Conservation (phyloP, 768 basidiomycete genomes). For the Serendipita sp. region DNA sequence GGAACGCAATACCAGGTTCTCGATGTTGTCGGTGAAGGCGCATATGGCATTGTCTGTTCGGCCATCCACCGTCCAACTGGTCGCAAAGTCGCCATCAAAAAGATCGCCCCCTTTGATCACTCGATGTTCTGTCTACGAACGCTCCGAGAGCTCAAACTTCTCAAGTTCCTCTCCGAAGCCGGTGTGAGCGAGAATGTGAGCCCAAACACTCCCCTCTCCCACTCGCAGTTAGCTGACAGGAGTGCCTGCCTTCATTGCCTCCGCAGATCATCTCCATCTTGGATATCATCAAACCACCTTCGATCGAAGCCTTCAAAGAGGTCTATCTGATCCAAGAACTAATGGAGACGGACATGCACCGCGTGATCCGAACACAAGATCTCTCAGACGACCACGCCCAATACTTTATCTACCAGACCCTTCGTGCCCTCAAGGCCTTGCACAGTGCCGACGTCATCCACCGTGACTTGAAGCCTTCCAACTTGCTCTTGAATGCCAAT, state of each 20-base stretch:
- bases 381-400: slow-evolving; percentile 83
- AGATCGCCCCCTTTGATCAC: slow-evolving; percentile 89
- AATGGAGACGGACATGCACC: slow-evolving; percentile 95
- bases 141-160: slow-evolving; percentile 81
- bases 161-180: slow-evolving; percentile 74
- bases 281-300: slow-evolving; percentile 72
- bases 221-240: slow-evolving; percentile 6
- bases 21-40: slow-evolving; percentile 80
- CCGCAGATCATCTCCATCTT: slow-evolving; percentile 73
- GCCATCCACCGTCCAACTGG: slow-evolving; percentile 76
- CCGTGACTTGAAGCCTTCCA: slow-evolving; percentile 87
- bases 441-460: slow-evolving; percentile 96
- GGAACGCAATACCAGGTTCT: slow-evolving; percentile 62
- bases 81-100: slow-evolving; percentile 93
- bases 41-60: slow-evolving; percentile 91
- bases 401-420: slow-evolving; percentile 80
- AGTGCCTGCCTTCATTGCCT: slow-evolving; percentile 9
- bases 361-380: slow-evolving; percentile 89
- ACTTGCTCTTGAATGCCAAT: slow-evolving; percentile 75
- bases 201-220: slow-evolving; percentile 14
- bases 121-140: slow-evolving; percentile 84
- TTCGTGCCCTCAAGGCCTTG: slow-evolving; percentile 87
- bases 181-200: slow-evolving; percentile 78
- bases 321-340: slow-evolving; percentile 82
- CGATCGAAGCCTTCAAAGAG: slow-evolving; percentile 73